phyloP scores from a whole-genome alignment of 495 filamentous ascomycete species.

The Penicillium fimorum region DNA sequence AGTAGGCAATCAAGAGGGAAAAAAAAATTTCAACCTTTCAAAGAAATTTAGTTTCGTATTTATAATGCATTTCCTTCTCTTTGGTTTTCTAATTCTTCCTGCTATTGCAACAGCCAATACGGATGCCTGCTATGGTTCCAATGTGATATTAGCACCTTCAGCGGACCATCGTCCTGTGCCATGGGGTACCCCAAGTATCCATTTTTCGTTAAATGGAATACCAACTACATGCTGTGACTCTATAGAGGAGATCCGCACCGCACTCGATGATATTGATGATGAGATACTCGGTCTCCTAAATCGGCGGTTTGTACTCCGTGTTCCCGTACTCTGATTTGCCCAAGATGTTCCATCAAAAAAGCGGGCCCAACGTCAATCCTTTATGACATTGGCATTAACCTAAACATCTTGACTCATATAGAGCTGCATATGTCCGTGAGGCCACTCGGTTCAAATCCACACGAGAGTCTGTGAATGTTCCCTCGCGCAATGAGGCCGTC shows the following conservation, averaged over 20 bases:
- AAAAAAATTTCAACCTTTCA: no score
- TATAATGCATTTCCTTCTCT: background rate
- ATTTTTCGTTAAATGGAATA: slow-evolving; percentile 11
- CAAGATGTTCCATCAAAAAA: no score
- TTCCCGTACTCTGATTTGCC: background rate
- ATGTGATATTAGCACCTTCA: background rate
- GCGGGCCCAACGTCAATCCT: no score
- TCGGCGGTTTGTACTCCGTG: background rate
- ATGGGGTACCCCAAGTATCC: slow-evolving; percentile 9
- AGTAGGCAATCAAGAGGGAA: background rate
- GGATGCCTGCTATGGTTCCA: slow-evolving; percentile 6
- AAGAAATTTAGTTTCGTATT: background rate
- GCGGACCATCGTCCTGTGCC: slow-evolving; percentile 5
- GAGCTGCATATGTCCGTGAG: slow-evolving; percentile 10
- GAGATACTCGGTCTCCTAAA: background rate
- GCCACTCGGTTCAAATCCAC: slow-evolving; percentile 14
- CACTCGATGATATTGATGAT: slow-evolving; percentile 5
- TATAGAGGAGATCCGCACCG: slow-evolving; percentile 2
- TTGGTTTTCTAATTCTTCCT: background rate
- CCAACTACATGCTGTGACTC: slow-evolving; percentile 7
- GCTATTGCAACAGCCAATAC: background rate
- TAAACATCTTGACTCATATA: background rate
- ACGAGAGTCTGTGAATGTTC: slow-evolving; percentile 6
- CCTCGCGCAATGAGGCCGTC: slow-evolving; percentile 8
- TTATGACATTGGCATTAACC: background rate